These are phyloP conservation scores for Nyssa sinensis DNA, from an alignment of 148 eudicot genomes.

Conservation along the genomic window DNA sequence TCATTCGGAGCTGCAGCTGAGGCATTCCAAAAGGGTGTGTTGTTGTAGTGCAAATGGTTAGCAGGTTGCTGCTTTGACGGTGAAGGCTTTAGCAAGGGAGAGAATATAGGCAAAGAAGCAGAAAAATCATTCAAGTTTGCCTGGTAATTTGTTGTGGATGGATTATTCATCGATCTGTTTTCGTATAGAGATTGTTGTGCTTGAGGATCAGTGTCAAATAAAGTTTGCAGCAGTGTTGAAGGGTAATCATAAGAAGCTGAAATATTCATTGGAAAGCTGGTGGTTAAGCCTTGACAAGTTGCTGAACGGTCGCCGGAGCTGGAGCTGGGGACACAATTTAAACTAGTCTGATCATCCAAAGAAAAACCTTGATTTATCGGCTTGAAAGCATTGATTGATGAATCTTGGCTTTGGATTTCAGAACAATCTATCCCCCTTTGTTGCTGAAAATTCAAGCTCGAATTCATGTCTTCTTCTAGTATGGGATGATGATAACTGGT, in stretches of 20 bases:
- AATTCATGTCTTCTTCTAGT: conserved; percentile 38
- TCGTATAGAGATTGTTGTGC: conserved; percentile 25
- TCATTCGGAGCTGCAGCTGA: conserved; percentile 23
- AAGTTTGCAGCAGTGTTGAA: conserved; percentile 47
- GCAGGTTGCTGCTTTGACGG: conserved; percentile 15
- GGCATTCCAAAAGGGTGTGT: conserved; percentile 23
- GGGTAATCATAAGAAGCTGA: conserved; percentile 35
- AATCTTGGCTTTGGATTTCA: conserved; percentile 22
- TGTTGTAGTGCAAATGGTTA: conserved; percentile 17
- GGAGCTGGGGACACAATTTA: background rate
- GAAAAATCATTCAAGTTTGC: conserved; percentile 22
- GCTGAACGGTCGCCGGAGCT: conserved; percentile 27
- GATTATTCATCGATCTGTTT: conserved; percentile 19
- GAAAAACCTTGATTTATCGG: conserved; percentile 25
- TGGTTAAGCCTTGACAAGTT: conserved; percentile 21
- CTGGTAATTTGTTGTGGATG: background rate
- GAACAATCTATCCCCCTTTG: conserved; percentile 21
- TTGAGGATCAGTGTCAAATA: conserved; percentile 35
- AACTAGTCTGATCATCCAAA: background rate
- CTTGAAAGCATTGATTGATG: conserved; percentile 11
- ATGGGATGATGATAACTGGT: conserved; percentile 31
- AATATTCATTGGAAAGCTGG: conserved; percentile 32
- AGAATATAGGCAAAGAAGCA: conserved; percentile 16
- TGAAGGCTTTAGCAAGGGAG: conserved; percentile 22
- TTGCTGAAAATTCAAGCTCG: conserved; percentile 31